Conservation (phyloP, 2,329 filamentous ascomycete genomes). For the Ophiobolus disseminans region DNA sequence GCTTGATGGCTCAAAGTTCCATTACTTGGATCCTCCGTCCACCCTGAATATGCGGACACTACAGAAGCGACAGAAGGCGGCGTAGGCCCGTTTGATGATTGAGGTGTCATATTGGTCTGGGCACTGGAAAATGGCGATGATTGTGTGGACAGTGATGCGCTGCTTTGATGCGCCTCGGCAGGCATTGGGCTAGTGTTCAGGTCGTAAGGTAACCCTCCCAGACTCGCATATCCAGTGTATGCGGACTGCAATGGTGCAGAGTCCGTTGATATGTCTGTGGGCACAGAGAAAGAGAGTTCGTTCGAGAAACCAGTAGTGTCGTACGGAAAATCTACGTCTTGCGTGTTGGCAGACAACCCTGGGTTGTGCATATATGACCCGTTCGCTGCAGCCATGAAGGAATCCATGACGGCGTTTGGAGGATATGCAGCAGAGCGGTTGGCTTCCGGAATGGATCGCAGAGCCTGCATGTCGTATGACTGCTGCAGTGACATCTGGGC, state of each 20-base stretch:
- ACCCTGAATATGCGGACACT: constrained; percentile 46
- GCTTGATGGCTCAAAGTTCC: constrained; percentile 27
- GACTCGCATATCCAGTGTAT: constrained; percentile 37
- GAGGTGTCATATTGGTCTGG: constrained; percentile 38
- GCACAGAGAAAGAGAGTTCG: constrained; percentile 35
- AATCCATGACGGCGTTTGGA: constrained; percentile 46
- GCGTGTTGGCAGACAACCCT: constrained; percentile 30
- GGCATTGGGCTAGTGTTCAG: constrained; percentile 32
- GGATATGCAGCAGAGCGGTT: constrained; percentile 35
- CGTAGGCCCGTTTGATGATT: constrained; percentile 43
- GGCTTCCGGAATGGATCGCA: constrained; percentile 44
- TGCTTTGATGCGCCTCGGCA: constrained; percentile 38
- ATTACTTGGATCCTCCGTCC: constrained; percentile 41
- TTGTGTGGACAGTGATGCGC: constrained; percentile 41
- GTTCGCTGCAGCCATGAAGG: constrained; percentile 45
- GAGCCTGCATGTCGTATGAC: constrained; percentile 44
- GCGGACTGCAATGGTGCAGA: constrained; percentile 28
- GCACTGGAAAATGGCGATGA: constrained; percentile 46
- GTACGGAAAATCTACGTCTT: constrained; percentile 34
- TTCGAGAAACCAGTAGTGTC: constrained; percentile 29
- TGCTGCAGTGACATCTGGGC: constrained; percentile 42
- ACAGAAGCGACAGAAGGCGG: constrained; percentile 45
- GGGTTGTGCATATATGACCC: constrained; percentile 43
- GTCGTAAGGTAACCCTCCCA: constrained; percentile 32
- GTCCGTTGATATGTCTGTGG: constrained; percentile 30